These are phyloP conservation scores for Populus simonii DNA, from an alignment of 345 rosid species.

Conservation along the genomic window DNA sequence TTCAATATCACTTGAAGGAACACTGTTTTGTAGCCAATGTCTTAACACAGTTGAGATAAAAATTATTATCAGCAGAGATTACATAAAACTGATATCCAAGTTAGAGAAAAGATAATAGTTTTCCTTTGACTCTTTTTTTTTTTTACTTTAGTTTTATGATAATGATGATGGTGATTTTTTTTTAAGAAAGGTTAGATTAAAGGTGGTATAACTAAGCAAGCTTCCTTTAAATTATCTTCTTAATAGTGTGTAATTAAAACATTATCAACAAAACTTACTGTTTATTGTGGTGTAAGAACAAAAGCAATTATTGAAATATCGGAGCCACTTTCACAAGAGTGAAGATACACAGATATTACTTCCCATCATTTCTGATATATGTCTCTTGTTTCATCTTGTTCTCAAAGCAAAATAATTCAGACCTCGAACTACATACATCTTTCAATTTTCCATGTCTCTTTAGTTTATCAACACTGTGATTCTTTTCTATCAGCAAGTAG, in stretches of 20 bases:
- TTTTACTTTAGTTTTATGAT: too few relatives aligned
- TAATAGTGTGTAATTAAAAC: too few relatives aligned
- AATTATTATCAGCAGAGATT: too few relatives aligned
- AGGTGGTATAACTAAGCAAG: too few relatives aligned
- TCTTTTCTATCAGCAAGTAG: conserved; percentile 7
- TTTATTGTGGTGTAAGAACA: conserved; percentile 13
- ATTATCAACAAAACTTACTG: background rate
- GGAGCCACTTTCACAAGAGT: background rate
- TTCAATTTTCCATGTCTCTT: background rate
- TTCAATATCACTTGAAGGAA: background rate
- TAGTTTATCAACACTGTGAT: background rate
- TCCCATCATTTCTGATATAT: background rate
- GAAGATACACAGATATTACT: background rate
- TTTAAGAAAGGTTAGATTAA: too few relatives aligned
- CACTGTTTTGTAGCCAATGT: background rate
- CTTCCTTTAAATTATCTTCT: too few relatives aligned
- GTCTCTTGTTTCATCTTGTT: background rate
- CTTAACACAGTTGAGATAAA: background rate
- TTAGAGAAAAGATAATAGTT: background rate
- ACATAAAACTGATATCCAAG: background rate
- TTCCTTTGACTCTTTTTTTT: background rate
- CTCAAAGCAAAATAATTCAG: background rate
- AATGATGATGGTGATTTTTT: too few relatives aligned
- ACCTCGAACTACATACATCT: background rate
- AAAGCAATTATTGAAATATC: conserved; percentile 6